Conservation (phyloP, 352 stramenopile species). For the Phytophthora chlamydospora region DNA sequence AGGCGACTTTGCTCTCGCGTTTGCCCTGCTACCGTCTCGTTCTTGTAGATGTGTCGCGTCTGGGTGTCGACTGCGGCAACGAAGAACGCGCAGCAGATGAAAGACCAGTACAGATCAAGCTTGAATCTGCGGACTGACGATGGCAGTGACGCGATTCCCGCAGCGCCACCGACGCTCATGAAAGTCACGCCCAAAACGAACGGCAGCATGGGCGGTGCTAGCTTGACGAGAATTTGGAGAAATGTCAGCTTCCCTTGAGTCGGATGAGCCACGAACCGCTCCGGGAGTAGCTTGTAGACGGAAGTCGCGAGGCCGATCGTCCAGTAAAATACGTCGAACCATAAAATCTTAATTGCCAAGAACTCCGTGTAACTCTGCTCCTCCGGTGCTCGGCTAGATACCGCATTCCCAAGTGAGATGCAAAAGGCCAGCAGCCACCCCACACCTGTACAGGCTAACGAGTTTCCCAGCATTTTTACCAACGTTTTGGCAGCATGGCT, state of each 20-base stretch:
- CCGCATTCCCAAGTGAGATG: constrained; percentile 7
- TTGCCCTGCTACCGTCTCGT: constrained; percentile 5
- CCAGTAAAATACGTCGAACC: constrained; percentile 16
- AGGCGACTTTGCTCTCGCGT: background rate
- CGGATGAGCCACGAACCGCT: too few species aligned
- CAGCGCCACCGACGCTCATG: background rate
- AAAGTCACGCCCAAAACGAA: background rate
- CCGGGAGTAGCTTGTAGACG: constrained; percentile 12
- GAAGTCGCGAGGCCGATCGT: too few species aligned
- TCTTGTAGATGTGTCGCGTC: constrained; percentile 12
- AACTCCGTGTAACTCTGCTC: constrained; percentile 11
- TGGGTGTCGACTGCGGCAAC: constrained; percentile 7
- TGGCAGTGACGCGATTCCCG: background rate
- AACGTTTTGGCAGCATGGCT: constrained; percentile 1
- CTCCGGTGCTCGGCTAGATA: background rate
- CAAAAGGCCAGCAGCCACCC: constrained; percentile 7
- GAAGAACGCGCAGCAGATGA: constrained; percentile 12
- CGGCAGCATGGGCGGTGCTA: constrained; percentile 2
- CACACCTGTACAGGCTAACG: constrained; percentile 4
- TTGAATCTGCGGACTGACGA: background rate
- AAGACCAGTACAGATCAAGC: constrained; percentile 6
- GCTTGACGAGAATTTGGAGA: background rate
- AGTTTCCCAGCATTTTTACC: constrained; percentile 12
- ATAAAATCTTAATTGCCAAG: constrained; percentile 9
- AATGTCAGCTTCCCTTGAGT: too few species aligned